Base-by-base conservation (phyloP, 202 grass and related monocot genomes). In the Miscanthus sacchariflorus region DNA sequence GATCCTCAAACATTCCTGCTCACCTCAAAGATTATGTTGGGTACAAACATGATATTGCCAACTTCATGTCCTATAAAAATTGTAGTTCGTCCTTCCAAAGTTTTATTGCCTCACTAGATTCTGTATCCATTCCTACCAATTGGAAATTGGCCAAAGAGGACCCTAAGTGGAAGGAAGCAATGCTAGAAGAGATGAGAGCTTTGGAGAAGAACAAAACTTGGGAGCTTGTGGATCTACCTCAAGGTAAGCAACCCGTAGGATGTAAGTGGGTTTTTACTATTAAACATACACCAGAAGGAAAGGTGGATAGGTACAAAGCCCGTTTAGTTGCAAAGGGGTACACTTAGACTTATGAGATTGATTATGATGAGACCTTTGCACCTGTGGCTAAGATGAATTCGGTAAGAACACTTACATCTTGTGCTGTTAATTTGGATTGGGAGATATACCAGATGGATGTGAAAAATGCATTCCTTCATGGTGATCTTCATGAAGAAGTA, bases 151-250 rank as follows among this genome's bases (percentile, higher is more conserved):
- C 39, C 12, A 46, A 44, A 44, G 13, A 76, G 73, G 45, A 76
- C 50, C 72, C 21, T 68, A 23, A 25, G 25, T 75, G 72, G 72
- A 75, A 75, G 43, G 39, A 75, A 75, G 72, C 72, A 42, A 75
- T 75, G 36, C 10, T 42, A 19, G 72, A 75, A n/a, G 72, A 75
- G 46, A 49, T 49, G 46, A 14, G 46, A 49, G 46, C 12, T 49
- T 49, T 49, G 46, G 46, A 49, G 12, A 49, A 49, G 46, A 49
- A 49, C 12, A 49, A 49, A 14, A 49, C 49, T 52, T 52, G 49
- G 13, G 49, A 17, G 49, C 49, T 52, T 52, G 14, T 19, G 17
- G 54, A 58, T 58, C 54, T 58, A 21, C 54, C 54, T 6, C 54
- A 2, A 19, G 17, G 54, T 19, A 58, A 58, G 54, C 54, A 58